These are phyloP conservation scores for Naganishia antarctica DNA, from an alignment of 768 basidiomycete genomes.

Conservation along the genomic window DNA sequence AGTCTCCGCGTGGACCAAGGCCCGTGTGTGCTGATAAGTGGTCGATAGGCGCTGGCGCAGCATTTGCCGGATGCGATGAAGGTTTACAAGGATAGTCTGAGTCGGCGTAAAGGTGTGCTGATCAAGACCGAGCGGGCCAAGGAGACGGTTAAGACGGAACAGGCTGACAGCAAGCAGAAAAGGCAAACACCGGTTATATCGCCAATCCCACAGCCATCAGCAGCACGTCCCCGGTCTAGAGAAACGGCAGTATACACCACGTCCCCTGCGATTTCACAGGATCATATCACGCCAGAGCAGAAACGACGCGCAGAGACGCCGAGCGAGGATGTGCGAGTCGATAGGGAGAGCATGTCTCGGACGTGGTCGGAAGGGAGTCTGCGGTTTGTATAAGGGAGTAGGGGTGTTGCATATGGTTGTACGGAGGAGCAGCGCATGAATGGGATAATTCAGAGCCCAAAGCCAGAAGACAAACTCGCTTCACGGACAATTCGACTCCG, in stretches of 20 bases:
- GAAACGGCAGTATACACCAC: constrained; percentile 10
- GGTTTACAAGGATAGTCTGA: constrained; percentile 18
- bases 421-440: background rate
- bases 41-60: constrained; percentile 16
- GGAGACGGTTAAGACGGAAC: too few species aligned
- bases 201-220: background rate
- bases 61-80: constrained; percentile 24
- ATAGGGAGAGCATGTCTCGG: constrained; percentile 7
- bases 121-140: constrained; percentile 4
- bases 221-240: background rate
- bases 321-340: background rate
- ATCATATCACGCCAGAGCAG: constrained; percentile 1
- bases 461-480: too few species aligned
- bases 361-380: constrained; percentile 7
- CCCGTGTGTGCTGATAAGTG: background rate
- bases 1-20: constrained; percentile 5
- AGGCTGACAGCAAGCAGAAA: too few species aligned
- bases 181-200: too few species aligned
- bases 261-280: constrained; percentile 3
- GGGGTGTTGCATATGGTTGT: too few species aligned
- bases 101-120: background rate
- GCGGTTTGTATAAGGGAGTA: background rate
- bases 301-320: background rate
- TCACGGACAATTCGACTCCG: too few species aligned
- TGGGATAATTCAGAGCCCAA: too few species aligned